Base-by-base conservation (phyloP, 2,329 filamentous ascomycete species). In the Pyrenophora tritici-repentis region DNA sequence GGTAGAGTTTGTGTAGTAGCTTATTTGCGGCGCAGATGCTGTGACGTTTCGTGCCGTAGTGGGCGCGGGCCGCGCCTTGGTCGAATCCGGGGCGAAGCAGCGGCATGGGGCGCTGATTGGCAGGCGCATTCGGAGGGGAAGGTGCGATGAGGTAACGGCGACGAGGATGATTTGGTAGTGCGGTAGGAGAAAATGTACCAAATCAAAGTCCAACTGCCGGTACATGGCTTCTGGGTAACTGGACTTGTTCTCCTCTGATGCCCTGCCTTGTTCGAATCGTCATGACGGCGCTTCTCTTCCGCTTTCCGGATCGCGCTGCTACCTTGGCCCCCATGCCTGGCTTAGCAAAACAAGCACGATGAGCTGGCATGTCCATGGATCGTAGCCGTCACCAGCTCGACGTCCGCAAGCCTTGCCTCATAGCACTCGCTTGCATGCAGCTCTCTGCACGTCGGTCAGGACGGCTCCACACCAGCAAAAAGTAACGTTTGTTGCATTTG, bases 321-420 rank as follows among this genome's bases (percentile, higher is more conserved):
- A 42, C 50, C 50, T 53, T 51, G 51, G 54, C 48, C 53, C 53
- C 55, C 55, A 46, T 49, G 50, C 45, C 53, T 38, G 55, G 55
- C 45, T 45, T 58, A 58, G 56, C 50, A 49, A 34, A 48, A 43
- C 51, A 53, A 53, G 56, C 53, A 49, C 43, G 49, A 47, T 55
- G 53, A 53, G 50, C 36, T 53, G 50, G 44, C 50, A 43, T 24
- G 6, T 24, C 6, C 22, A 42, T 52, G 43, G 17, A 53, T 49
- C 39, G 50, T 44, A 39, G 50, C 50, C 40, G 45, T 49, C 50
- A 43, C 46, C 54, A 53, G 34, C 54, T 46, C 31, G 13, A 36
- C 39, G 37, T 37, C 39, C 18, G 47, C 35, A 37, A 39, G 40
- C 42, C 29, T 45, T 38, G 35, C 26, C 37, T 45, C 36, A 40